Base-by-base conservation (phyloP, 495 filamentous ascomycete species). In the Usnea hakonensis region DNA sequence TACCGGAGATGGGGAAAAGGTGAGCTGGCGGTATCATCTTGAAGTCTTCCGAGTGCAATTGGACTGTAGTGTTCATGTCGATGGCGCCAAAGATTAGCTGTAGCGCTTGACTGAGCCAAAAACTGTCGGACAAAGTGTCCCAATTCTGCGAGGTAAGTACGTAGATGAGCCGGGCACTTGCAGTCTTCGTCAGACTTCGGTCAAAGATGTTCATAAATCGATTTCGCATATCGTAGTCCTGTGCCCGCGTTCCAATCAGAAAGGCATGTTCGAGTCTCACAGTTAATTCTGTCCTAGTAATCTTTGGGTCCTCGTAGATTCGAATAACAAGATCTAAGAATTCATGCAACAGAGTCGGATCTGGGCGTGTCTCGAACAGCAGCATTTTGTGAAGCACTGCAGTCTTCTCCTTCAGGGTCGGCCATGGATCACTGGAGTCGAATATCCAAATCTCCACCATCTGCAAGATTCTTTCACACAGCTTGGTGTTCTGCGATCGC, bases 371-470 rank as follows among this genome's bases (percentile, higher is more conserved):
- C 71, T 99, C 95, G 63, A 99, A 97, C 0, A 91, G 84, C 43
- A 97, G 76, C 95, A 99, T 99, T 74, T 99, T 99, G 68, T 91
- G 89, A 21, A 99, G 72, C 0, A 99, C 93, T 1, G 95, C 95
- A 1, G 90, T 96, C 76, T 97, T 97, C 74, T 99, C 95, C 71
- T 99, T 99, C 6, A 97, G 77, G 0, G 93, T 96, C 3, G 95
- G 95, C 83, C 92, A 96, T 6, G 90, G 89, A 61, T 96, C 92
- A 36, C 87, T 90, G 2, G 90, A 91, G 58, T 90, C 82, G 80
- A 99, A 97, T 16, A 97, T 88, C 95, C 95, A 99, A 6, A 77
- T 78, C 68, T 96, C 91, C n/a, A 96, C 92, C 82, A 97, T 93
- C 30, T 88, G 84, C 11, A 99, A 76, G 48, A 99, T 90, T 76